phyloP scores from a whole-genome alignment of 2,329 filamentous ascomycete species.

The Aspergillus sclerotialis region DNA sequence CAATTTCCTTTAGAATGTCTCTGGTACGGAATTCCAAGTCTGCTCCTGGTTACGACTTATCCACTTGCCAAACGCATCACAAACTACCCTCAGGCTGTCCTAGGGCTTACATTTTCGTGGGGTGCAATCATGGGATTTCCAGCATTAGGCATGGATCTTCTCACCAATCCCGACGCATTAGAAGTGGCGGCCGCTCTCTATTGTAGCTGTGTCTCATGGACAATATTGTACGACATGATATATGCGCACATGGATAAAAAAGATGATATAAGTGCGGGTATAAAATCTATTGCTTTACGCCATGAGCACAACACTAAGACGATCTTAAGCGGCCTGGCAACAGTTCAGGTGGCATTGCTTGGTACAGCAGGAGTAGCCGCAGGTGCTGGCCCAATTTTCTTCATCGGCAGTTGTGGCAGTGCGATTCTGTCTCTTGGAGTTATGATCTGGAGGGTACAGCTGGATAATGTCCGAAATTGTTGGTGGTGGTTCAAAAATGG shows the following conservation, averaged over 20 bases:
- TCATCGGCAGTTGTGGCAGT: conserved; percentile 51
- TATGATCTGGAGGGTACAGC: conserved; percentile 54
- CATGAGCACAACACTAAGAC: conserved; percentile 42
- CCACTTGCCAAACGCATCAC: conserved; percentile 48
- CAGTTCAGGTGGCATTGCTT: conserved; percentile 36
- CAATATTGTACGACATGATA: conserved; percentile 45
- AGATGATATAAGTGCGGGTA: conserved; percentile 43
- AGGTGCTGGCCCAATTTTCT: conserved; percentile 54
- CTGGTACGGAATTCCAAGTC: conserved; percentile 37
- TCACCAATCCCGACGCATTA: conserved; percentile 30
- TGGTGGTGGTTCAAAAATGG: conserved; percentile 62
- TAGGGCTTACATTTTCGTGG: conserved; percentile 47
- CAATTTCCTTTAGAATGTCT: conserved; percentile 37
- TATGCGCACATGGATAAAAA: conserved; percentile 48
- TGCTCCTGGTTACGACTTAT: conserved; percentile 41
- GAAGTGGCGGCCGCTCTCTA: conserved; percentile 37
- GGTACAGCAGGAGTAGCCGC: conserved; percentile 38
- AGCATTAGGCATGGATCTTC: conserved; percentile 39
- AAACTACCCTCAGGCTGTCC: conserved; percentile 46
- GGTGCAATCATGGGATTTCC: conserved; percentile 44
- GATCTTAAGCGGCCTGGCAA: conserved; percentile 35
- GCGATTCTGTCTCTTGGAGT: conserved; percentile 47
- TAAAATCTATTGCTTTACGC: conserved; percentile 45
- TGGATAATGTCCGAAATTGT: conserved; percentile 52
- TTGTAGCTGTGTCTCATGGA: conserved; percentile 43